Percentiles rank a stretch among this genome's conserved stretches.
phyloP scores from a whole-genome alignment of 2,329 filamentous ascomycete genomes.

The Juglanconis sp. region DNA sequence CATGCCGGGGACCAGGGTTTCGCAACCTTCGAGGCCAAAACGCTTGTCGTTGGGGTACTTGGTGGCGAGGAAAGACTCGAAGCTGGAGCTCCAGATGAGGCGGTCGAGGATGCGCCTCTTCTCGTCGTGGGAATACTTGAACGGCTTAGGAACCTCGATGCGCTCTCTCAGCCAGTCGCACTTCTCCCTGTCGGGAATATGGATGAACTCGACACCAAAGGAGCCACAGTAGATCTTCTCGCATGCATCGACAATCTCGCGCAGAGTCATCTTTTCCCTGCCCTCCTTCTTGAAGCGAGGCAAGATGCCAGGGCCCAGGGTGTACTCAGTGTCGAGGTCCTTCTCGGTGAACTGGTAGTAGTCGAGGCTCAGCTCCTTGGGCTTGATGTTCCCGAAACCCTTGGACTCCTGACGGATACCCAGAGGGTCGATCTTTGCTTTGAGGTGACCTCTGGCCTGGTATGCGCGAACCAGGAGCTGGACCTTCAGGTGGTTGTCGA shows the following conservation, averaged over 20 bases:
- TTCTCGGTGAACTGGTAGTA: constrained; percentile 95
- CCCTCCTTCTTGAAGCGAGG: constrained; percentile 87
- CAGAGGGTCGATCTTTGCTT: constrained; percentile 94
- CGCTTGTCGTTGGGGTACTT: constrained; percentile 99
- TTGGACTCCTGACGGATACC: constrained; percentile 84
- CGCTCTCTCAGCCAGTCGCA: constrained; percentile 98
- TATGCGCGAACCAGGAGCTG: constrained; percentile 96
- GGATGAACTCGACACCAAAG: constrained; percentile 98
- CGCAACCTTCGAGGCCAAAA: constrained; percentile 96
- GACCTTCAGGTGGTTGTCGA: constrained; percentile 96
- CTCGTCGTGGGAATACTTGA: constrained; percentile 97
- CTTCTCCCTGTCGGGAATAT: constrained; percentile 94
- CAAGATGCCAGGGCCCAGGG: constrained; percentile 88
- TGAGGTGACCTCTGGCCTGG: constrained; percentile 96
- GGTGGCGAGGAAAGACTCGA: constrained; percentile 90
- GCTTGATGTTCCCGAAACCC: constrained; percentile 80
- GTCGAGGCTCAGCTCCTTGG: constrained; percentile 87
- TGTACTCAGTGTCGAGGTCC: constrained; percentile 89
- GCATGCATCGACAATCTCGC: constrained; percentile 89
- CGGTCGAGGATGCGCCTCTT: constrained; percentile 97
- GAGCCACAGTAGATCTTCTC: constrained; percentile 95
- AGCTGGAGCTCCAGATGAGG: constrained; percentile 97
- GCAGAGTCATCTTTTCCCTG: constrained; percentile 92
- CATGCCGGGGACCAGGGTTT: constrained; percentile 97
- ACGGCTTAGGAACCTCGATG: constrained; percentile 88